Evolutionary conservation across 2,329 filamentous ascomycete genomes (phyloP).

Genomic region (Pyricularia pennisetigena): DNA sequence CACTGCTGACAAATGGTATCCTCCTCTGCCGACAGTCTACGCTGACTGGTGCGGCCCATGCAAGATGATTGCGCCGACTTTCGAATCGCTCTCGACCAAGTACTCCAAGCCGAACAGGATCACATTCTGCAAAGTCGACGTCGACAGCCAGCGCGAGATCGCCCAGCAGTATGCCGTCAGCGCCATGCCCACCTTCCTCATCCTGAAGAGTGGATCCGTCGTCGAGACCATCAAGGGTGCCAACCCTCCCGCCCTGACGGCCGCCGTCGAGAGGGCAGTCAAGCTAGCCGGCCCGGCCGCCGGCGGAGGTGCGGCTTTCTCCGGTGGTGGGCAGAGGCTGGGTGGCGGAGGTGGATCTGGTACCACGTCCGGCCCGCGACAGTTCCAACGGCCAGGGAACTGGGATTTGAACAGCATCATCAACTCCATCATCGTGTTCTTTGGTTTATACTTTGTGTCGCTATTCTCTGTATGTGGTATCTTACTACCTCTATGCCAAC

Average conservation of each 20-base stretch:
- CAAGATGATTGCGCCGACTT: conserved; percentile 83
- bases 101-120: conserved; percentile 74
- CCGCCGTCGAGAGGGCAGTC: conserved; percentile 63
- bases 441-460: conserved; percentile 52
- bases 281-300: conserved; percentile 35
- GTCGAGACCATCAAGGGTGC: conserved; percentile 74
- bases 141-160: conserved; percentile 71
- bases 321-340: conserved; percentile 46
- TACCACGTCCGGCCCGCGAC: conserved; percentile 8
- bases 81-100: conserved; percentile 72
- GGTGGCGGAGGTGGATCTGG: conserved; percentile 27
- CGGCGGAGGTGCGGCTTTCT: conserved; percentile 38
- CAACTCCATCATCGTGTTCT: conserved; percentile 40
- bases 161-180: conserved; percentile 68
- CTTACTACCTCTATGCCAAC: background rate
- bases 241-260: conserved; percentile 64
- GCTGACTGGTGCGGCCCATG: conserved; percentile 94
- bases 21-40: conserved; percentile 53
- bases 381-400: conserved; percentile 10
- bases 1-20: conserved; percentile 11
- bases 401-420: conserved; percentile 33
- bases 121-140: conserved; percentile 87
- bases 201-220: conserved; percentile 68
- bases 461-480: conserved; percentile 45
- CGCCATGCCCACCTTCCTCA: conserved; percentile 90